phyloP scores from a whole-genome alignment of 805 yeast genomes.

The Wickerhamiella lipophila region DNA sequence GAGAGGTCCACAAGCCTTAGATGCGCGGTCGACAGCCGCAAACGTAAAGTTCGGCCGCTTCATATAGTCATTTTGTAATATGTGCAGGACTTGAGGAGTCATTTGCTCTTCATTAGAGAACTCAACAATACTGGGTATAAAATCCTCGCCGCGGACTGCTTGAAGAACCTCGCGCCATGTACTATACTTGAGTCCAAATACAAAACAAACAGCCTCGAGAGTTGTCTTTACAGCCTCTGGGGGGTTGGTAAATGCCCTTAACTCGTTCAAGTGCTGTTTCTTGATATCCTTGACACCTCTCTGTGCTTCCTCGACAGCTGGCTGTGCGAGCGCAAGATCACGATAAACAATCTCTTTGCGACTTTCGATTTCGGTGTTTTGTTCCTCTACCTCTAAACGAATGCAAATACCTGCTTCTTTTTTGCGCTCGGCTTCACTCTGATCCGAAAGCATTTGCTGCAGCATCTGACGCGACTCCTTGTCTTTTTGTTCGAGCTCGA shows the following conservation, averaged over 20 bases:
- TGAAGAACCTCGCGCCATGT: slow-evolving; percentile 75
- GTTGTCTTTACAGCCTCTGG: slow-evolving; percentile 78
- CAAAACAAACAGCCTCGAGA: slow-evolving; percentile 72
- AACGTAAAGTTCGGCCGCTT: slow-evolving; percentile 51
- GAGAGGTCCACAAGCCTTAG: slow-evolving; percentile 91
- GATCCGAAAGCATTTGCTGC: slow-evolving; percentile 65
- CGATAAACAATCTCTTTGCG: slow-evolving; percentile 43
- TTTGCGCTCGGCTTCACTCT: slow-evolving; percentile 83
- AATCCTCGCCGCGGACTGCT: slow-evolving; percentile 74
- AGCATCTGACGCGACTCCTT: slow-evolving; percentile 58
- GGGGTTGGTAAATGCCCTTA: slow-evolving; percentile 80
- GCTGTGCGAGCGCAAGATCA: slow-evolving; percentile 69
- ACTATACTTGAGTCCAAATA: slow-evolving; percentile 51
- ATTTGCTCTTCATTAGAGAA: slow-evolving; percentile 54
- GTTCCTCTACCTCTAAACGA: slow-evolving; percentile 52
- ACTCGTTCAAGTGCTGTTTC: slow-evolving; percentile 81
- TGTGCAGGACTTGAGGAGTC: slow-evolving; percentile 38
- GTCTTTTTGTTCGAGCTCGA: slow-evolving; percentile 42
- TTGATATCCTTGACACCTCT: slow-evolving; percentile 84
- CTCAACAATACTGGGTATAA: slow-evolving; percentile 66
- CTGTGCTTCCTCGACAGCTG: slow-evolving; percentile 73
- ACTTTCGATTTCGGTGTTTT: slow-evolving; percentile 45
- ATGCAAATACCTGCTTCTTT: slow-evolving; percentile 74
- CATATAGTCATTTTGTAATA: slow-evolving; percentile 49
- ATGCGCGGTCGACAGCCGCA: slow-evolving; percentile 72